Conservation (phyloP, 1,139 yeast genomes). For the Candida labiduridarum region DNA sequence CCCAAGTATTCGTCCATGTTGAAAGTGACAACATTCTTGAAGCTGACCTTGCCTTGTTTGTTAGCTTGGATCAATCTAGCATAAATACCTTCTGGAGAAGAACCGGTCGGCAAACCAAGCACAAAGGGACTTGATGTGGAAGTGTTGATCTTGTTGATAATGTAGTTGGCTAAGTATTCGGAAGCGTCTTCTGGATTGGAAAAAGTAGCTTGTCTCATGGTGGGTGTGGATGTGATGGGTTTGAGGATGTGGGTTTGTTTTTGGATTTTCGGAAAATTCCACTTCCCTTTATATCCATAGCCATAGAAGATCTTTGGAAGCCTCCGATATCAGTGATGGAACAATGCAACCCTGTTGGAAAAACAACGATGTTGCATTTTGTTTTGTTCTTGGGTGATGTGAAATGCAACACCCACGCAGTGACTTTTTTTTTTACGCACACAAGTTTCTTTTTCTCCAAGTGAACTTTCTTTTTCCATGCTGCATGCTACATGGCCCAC, state of each 20-base stretch:
- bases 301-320: not conserved
- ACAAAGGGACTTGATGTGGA: conserved; percentile 55
- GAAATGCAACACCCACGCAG: not conserved
- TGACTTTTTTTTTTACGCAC: not conserved
- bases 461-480: not conserved
- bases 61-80: conserved; percentile 49
- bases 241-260: not conserved
- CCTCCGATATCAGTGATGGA: not conserved
- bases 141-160: conserved; percentile 45
- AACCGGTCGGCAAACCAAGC: conserved; percentile 66
- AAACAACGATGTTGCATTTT: conserved; percentile 9
- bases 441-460: not conserved
- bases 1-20: conserved; percentile 67
- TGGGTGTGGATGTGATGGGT: not conserved
- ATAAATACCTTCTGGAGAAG: conserved; percentile 65
- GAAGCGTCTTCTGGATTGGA: conserved; percentile 49
- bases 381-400: not conserved
- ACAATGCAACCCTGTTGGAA: not conserved
- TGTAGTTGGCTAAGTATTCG: conserved; percentile 50
- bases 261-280: not conserved
- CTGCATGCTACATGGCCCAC: not conserved
- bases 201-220: conserved; percentile 45
- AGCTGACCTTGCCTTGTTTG: conserved; percentile 46
- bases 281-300: not conserved
- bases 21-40: conserved; percentile 60